Evolutionary conservation across 139 green algal species (phyloP), one percentile per base, ranked within the genome.

Genomic region (Chara braunii): DNA sequence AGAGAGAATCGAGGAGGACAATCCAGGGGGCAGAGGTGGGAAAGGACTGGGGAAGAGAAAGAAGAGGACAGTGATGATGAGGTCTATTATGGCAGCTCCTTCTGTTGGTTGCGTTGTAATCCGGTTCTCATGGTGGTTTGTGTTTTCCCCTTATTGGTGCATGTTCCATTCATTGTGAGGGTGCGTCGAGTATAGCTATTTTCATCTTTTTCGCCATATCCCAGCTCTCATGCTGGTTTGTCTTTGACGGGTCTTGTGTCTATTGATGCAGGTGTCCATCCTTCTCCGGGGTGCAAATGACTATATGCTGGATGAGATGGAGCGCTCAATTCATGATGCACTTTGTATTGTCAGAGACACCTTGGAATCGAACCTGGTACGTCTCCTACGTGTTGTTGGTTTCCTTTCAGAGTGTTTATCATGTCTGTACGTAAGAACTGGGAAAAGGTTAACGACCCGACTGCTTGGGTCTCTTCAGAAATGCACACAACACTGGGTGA

Each of bases 271-370:
- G 23, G 74, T 83, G 4, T 90, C 85, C 6, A 77, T 97, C 48
- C 83, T 97, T 60, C 78, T 97, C 50, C 83, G 93, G 3, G 93
- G 93, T 32, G 93, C 93, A 29, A 98, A 98, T 72, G 93, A 99
- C 76, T 96, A 95, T 84, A 89, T 97, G 84, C 83, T 99, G 30
- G 93, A 98, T 75, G 93, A 99, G 81, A 93, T 98, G 82, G 93
- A 99, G 72, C 80, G 92, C 51, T 89, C 84, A 2, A 69, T 99
- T 51, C 93, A 99, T 70, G 93, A 99, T 69, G 86, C 93, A 24
- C 80, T 99, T 61, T 99, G 91, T 76, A 88, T 96, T 34, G 89
- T 99, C 28, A 97, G 97, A 84, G 84, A 91, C 14, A 89, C 96
- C 48, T 81, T 99, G 44, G 93, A 99, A 79, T 94, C 80, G 42